Conservation (phyloP, 305 asterid genomes). For the Striga hermonthica region DNA sequence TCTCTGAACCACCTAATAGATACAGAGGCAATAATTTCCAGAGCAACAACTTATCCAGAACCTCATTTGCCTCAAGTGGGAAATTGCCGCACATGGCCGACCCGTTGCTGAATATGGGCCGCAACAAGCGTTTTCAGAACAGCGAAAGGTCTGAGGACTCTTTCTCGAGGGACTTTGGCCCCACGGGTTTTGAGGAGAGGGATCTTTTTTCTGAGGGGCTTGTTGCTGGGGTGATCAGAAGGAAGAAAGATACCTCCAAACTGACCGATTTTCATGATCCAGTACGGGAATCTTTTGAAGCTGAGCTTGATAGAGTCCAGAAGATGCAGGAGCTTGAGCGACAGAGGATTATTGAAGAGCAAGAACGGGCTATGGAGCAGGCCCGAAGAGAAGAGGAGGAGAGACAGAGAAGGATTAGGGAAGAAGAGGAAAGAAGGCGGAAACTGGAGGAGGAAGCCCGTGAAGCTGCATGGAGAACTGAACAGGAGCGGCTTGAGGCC, state of each 20-base stretch:
- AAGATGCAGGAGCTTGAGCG: conserved; percentile 96
- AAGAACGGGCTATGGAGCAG: conserved; percentile 84
- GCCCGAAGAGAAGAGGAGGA: conserved; percentile 89
- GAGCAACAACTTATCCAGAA: conserved; percentile 38
- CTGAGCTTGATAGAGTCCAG: conserved; percentile 97
- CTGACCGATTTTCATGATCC: conserved; percentile 87
- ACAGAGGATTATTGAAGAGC: conserved; percentile 75
- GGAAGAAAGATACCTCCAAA: conserved; percentile 73
- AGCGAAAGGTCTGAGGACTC: conserved; percentile 61
- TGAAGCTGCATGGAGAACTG: conserved; percentile 94
- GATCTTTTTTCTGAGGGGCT: conserved; percentile 76
- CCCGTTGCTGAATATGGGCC: conserved; percentile 46
- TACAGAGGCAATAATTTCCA: conserved; percentile 52
- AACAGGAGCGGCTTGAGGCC: conserved; percentile 78
- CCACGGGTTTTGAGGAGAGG: conserved; percentile 72
- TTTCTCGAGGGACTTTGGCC: conserved; percentile 43
- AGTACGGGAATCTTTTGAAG: conserved; percentile 92
- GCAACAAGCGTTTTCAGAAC: conserved; percentile 52
- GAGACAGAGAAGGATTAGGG: conserved; percentile 68
- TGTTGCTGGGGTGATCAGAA: conserved; percentile 67
- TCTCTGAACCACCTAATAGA: conserved; percentile 54
- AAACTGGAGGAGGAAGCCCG: conserved; percentile 87
- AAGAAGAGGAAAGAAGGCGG: conserved; percentile 67
- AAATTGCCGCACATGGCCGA: conserved; percentile 46
- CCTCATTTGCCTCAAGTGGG: conserved; percentile 49